phyloP scores from a whole-genome alignment of 345 rosid genomes.

The Aquilaria yunnanensis region DNA sequence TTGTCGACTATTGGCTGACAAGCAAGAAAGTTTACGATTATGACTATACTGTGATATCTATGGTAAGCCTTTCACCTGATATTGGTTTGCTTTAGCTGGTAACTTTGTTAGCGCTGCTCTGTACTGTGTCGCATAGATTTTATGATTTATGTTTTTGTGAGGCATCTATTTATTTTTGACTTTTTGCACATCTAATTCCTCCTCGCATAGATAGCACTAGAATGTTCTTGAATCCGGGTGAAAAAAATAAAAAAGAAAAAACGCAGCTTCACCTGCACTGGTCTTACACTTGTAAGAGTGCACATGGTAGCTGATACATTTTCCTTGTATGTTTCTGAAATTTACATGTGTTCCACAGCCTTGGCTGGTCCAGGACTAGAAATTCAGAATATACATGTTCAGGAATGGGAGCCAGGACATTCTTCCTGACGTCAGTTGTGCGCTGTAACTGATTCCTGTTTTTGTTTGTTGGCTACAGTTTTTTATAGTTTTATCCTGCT shows the following conservation, averaged over 20 bases:
- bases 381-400: background rate
- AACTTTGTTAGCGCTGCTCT: too few species aligned
- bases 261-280: too few species aligned
- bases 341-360: too few species aligned
- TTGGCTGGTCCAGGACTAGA: too few species aligned
- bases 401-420: background rate
- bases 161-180: too few species aligned
- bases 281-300: too few species aligned
- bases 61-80: slow-evolving; percentile 42
- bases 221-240: too few species aligned
- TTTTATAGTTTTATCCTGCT: slow-evolving; percentile 79
- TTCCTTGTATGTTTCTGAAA: too few species aligned
- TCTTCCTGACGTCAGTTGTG: slow-evolving; percentile 2
- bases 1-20: slow-evolving; percentile 87
- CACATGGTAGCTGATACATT: too few species aligned
- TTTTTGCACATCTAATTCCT: too few species aligned
- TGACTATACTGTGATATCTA: slow-evolving; percentile 42
- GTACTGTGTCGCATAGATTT: background rate
- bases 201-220: too few species aligned
- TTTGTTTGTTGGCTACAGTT: slow-evolving; percentile 38
- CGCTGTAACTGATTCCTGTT: slow-evolving; percentile 3
- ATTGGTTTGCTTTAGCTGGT: background rate
- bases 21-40: slow-evolving; percentile 69
- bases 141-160: slow-evolving; percentile 4
- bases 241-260: too few species aligned